These are phyloP conservation scores for Suillus spraguei DNA, from an alignment of 768 basidiomycete genomes.

Conservation along the genomic window DNA sequence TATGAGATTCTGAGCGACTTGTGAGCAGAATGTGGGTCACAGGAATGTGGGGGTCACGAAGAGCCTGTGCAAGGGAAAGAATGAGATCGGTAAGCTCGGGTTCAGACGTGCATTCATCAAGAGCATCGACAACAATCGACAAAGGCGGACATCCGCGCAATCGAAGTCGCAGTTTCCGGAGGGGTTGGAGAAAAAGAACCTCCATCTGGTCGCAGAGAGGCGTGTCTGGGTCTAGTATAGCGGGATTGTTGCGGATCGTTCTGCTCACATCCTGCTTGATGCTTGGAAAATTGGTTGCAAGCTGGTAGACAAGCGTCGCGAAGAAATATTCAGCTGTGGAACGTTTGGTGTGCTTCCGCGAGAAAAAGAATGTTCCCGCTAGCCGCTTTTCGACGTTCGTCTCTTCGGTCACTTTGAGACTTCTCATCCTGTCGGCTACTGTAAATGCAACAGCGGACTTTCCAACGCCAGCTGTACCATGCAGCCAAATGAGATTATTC, in stretches of 20 bases:
- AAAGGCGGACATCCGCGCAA: not conserved
- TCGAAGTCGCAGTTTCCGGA: not conserved
- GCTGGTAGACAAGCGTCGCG: not conserved
- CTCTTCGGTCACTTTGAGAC: not conserved
- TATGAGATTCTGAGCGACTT: not conserved
- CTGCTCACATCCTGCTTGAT: not conserved
- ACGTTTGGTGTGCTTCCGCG: not conserved
- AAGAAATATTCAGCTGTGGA: not conserved
- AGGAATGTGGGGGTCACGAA: not conserved
- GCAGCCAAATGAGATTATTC: not conserved
- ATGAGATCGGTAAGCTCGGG: not conserved
- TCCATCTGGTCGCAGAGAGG: not conserved
- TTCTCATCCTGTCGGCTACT: not conserved
- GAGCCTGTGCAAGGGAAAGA: not conserved
- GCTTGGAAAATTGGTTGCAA: not conserved
- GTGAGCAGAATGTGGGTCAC: not conserved
- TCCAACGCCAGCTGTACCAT: not conserved
- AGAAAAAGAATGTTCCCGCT: not conserved
- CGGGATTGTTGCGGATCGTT: not conserved
- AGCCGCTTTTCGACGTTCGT: not conserved
- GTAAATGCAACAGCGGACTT: not conserved
- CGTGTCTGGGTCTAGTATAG: not conserved
- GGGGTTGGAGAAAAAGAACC: not conserved
- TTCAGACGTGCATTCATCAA: not conserved
- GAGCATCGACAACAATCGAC: not conserved